Conservation (phyloP, 441 rosid genomes). For the Arabidopsis lyrata region DNA sequence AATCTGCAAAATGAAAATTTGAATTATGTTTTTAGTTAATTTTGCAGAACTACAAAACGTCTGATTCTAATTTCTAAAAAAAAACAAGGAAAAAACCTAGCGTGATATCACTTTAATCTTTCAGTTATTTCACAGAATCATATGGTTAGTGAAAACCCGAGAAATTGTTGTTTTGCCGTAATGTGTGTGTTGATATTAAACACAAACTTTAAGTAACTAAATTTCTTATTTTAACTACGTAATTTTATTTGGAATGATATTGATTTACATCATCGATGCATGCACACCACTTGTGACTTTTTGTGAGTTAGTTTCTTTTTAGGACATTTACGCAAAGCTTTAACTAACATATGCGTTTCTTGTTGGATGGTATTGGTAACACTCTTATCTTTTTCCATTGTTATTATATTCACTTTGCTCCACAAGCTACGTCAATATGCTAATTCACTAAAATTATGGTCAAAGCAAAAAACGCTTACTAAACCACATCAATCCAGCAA, state of each 20-base stretch:
- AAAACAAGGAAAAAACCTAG: background rate
- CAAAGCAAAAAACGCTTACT: background rate
- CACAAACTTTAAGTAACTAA: background rate
- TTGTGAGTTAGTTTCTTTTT: conserved; percentile 35
- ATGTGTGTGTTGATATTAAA: background rate
- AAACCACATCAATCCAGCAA: background rate
- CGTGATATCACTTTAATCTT: background rate
- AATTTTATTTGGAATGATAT: background rate
- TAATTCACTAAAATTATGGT: background rate
- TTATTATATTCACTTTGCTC: conserved; percentile 20
- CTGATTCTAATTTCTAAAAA: too few species aligned
- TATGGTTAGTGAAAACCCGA: background rate
- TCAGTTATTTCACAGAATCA: background rate
- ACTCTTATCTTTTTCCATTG: conserved; percentile 2
- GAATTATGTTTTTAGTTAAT: background rate
- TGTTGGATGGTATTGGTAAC: conserved; percentile 33
- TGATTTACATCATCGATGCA: conserved; percentile 33
- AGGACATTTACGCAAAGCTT: conserved; percentile 37
- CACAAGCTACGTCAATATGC: conserved; percentile 22
- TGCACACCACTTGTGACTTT: conserved; percentile 40
- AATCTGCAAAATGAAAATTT: background rate
- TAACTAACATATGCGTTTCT: conserved; percentile 44
- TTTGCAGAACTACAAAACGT: background rate
- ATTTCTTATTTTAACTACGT: background rate
- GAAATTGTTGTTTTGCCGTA: background rate